Base-by-base conservation (phyloP, 2,329 filamentous ascomycete species). In the Fusarium torulosum region DNA sequence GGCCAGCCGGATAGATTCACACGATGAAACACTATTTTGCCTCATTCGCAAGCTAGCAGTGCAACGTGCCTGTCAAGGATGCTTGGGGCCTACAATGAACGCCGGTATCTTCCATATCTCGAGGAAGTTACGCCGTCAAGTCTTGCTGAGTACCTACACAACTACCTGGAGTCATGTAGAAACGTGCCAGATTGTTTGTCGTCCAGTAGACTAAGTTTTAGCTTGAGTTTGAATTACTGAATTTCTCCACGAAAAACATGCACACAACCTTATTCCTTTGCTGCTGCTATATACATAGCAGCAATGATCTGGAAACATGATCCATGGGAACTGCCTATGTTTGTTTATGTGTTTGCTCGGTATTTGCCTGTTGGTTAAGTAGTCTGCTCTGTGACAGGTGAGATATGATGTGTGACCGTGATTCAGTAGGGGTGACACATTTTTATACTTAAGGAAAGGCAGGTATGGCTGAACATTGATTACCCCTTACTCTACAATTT, bases 141-240 rank as follows among this genome's bases (percentile, higher is more conserved):
- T n/a, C 40, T 60, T 47, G 23, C 17, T 44, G 33, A 38, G 33
- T 37, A 25, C 14, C 21, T n/a, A 20, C 52, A 41, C 37, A 53
- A 44, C 25, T 47, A 35, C 37, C 31, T 44, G 23, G 31, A 59
- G 35, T 29, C 41, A 68, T 55, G 40, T 52, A 29, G 17, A 29
- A 51, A 43, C 23, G 33, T 20, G 21, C 37, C 33, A 59, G 38
- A 41, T 55, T 42, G 53, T 37, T 52, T 35, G 33, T 21, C 29
- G 21, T 50, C 42, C 50, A 49, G 49, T 49, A 41, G n/a, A n/a
- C n/a, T n/a, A n/a, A 14, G 38, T 29, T 64, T 37, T 65, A 68
- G 38, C 45, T 53, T 35, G 20, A 65, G 46, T 56, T 23, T 46
- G 41, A 66, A 60, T 44, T 38, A 49, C 35, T 46, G n/a, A 38